Evolutionary conservation across 192 early-diverging fungal genomes (phyloP).

Genomic region (Linnemannia hyalina): DNA sequence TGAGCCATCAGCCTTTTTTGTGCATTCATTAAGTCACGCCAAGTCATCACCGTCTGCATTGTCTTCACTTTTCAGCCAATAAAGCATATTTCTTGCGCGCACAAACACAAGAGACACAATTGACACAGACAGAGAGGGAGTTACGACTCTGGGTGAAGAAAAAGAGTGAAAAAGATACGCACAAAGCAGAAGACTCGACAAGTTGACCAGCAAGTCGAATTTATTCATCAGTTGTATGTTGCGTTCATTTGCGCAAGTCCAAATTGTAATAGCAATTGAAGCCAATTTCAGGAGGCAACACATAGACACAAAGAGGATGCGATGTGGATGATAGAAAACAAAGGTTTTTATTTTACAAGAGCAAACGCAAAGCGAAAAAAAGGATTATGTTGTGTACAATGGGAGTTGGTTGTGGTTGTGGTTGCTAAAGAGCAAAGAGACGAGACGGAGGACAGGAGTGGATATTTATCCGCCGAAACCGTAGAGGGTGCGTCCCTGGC

Average conservation of each 20-base stretch:
- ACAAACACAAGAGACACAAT: neutral
- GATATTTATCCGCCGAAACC: slow-evolving; percentile 69
- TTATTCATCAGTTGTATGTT: neutral
- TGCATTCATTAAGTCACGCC: too few relatives aligned
- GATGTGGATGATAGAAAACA: neutral
- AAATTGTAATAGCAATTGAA: neutral
- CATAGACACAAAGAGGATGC: neutral
- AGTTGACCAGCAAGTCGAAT: neutral
- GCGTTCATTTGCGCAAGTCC: neutral
- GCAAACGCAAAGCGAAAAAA: slow-evolving; percentile 36
- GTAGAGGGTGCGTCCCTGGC: slow-evolving; percentile 95
- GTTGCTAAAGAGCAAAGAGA: neutral
- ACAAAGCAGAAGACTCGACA: neutral
- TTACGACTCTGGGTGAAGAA: too few relatives aligned
- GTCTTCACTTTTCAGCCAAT: neutral
- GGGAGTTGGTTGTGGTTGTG: neutral
- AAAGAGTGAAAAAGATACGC: too few relatives aligned
- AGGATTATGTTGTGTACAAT: slow-evolving; percentile 18
- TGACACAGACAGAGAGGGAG: too few relatives aligned
- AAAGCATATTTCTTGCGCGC: neutral
- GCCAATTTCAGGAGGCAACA: neutral
- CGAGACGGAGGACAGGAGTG: neutral
- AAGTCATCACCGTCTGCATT: too few relatives aligned
- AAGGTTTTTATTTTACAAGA: slow-evolving; percentile 51
- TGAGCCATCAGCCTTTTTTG: neutral